Evolutionary conservation across 2,329 filamentous ascomycete genomes (phyloP).

Genomic region (Sarocladium kiliense): DNA sequence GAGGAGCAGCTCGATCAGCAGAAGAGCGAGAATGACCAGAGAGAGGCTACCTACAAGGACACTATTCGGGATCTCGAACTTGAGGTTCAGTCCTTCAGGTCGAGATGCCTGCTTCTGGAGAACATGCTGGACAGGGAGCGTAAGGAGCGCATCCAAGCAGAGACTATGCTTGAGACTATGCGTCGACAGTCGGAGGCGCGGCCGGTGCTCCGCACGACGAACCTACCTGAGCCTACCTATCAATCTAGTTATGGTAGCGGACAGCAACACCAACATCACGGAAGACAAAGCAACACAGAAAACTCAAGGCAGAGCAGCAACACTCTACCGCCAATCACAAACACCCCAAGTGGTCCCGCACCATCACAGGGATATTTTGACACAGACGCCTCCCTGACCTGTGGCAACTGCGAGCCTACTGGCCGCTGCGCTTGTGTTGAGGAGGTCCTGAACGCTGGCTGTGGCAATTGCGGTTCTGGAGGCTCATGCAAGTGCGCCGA

Average conservation of each 20-base stretch:
- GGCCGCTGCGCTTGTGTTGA: slow-evolving; percentile 56
- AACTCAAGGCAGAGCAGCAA: neutral
- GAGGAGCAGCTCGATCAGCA: slow-evolving; percentile 62
- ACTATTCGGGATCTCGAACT: slow-evolving; percentile 55
- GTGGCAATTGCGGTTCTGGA: slow-evolving; percentile 59
- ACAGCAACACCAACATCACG: slow-evolving; percentile 18
- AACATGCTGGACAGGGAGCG: slow-evolving; percentile 57
- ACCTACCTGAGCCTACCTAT: slow-evolving; percentile 19
- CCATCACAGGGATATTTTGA: neutral
- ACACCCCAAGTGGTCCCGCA: neutral
- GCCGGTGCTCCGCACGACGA: neutral
- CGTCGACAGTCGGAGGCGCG: slow-evolving; percentile 22
- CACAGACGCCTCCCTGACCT: slow-evolving; percentile 31
- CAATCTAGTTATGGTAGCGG: slow-evolving; percentile 21
- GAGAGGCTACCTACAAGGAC: slow-evolving; percentile 52
- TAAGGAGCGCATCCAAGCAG: slow-evolving; percentile 38
- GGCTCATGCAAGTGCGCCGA: slow-evolving; percentile 60
- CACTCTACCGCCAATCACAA: slow-evolving; percentile 3
- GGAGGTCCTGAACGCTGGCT: slow-evolving; percentile 52
- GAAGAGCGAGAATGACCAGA: slow-evolving; percentile 51
- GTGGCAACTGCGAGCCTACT: slow-evolving; percentile 50
- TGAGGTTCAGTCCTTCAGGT: slow-evolving; percentile 61
- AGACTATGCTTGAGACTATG: slow-evolving; percentile 35
- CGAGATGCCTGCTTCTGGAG: slow-evolving; percentile 57
- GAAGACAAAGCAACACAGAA: neutral